phyloP scores from a whole-genome alignment of 2,329 filamentous ascomycete genomes.

The Aureobasidium uvarum region DNA sequence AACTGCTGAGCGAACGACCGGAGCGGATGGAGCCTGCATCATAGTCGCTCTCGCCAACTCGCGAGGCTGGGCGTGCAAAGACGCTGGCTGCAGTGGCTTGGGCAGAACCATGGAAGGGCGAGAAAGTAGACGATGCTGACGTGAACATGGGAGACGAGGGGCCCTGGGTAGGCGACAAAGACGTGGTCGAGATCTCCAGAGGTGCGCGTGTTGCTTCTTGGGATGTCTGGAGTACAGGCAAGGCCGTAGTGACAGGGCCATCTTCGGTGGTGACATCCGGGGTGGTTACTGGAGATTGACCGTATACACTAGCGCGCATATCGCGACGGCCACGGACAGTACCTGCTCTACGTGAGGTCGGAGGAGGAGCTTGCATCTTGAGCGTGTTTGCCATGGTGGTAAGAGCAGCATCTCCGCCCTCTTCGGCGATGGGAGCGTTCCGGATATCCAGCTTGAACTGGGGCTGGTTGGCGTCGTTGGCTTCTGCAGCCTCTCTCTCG shows the following conservation, averaged over 20 bases:
- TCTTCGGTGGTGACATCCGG: conserved; percentile 42
- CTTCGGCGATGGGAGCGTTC: conserved; percentile 73
- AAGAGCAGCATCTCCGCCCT: conserved; percentile 69
- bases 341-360: conserved; percentile 50
- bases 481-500: conserved; percentile 60
- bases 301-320: conserved; percentile 85
- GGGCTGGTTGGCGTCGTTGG: conserved; percentile 57
- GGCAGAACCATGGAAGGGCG: conserved; percentile 33
- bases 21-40: conserved; percentile 93
- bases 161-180: conserved; percentile 22
- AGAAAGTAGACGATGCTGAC: conserved; percentile 33
- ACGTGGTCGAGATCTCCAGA: conserved; percentile 20
- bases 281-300: conserved; percentile 52
- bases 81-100: conserved; percentile 30
- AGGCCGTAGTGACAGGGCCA: conserved; percentile 30
- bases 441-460: conserved; percentile 77
- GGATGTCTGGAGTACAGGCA: conserved; percentile 30
- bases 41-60: conserved; percentile 41
- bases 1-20: conserved; percentile 71
- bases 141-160: conserved; percentile 31
- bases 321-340: conserved; percentile 87
- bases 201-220: conserved; percentile 21
- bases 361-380: conserved; percentile 60
- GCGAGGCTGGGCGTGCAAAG: conserved; percentile 35
- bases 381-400: conserved; percentile 74